Evolutionary conservation across 2,329 filamentous ascomycete genomes (phyloP), one percentile per base, ranked within the genome.

Genomic region (Neonectria magnoliae): DNA sequence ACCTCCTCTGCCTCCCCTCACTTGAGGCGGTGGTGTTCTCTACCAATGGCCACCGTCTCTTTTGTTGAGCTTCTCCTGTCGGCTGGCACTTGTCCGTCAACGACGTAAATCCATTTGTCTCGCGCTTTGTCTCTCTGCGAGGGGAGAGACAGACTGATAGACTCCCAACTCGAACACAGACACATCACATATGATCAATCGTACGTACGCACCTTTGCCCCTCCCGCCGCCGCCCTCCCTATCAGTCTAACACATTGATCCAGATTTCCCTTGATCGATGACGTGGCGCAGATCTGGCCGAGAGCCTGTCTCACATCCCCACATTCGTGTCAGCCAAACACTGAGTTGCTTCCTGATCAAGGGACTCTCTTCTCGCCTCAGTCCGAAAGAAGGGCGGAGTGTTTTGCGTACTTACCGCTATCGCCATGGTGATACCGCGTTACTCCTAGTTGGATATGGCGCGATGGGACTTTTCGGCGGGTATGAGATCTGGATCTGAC

Each of bases 251-350:
- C 88, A 79, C 93, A 97, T 79, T 95, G 91, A 54, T 87, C 83
- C 48, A 98, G 88, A 78, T 98, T 98, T 73, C 91, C 87, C 69
- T 87, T 81, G 83, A 96, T 89, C 68, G 88, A 92, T 66, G 90
- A 85, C 63, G 93, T 97, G 41, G 94, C 94, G 81, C 93, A 94
- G 79, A 98, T 88, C 81, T 98, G 95, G 36, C 94, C 94, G 50
- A 97, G 85, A 69, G 94, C 94, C 93, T 97, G 31, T 38, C 48
- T 38, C 48, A 18, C 57, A 57, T 11, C 53, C 60, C 54, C 47
- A 36, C 48, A 44, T 29, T 33, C 48, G n/a, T 18, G 60, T 63
- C 48, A 63, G 60, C 60, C n/a, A 57, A 47, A 57, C n/a, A 42
- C n/a, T 8, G n/a, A 42, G 38, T 29, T 53, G 11, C 41, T n/a